A percentile compares a stretch with the other conserved stretches of the same genome.
phyloP scores from a whole-genome alignment of 192 early-diverging fungal genomes.

The Phycomyces blakesleeanus region DNA sequence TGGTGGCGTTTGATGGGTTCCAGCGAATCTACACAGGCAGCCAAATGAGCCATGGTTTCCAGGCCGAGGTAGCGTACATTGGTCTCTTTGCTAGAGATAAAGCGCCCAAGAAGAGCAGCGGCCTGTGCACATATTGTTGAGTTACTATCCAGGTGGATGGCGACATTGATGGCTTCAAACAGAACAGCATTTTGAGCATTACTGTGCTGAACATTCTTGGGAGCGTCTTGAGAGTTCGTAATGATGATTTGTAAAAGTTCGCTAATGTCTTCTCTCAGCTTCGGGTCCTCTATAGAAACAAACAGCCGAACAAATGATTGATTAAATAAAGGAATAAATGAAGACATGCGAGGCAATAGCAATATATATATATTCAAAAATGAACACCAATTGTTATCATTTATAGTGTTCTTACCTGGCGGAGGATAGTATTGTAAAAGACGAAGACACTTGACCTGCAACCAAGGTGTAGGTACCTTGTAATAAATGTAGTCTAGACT shows the following conservation, averaged over 20 bases:
- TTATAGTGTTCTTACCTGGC: slow-evolving; percentile 49
- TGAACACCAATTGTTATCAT: no score
- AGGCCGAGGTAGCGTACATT: slow-evolving; percentile 96
- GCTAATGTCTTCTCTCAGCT: slow-evolving; percentile 60
- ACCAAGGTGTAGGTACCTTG: slow-evolving; percentile 96
- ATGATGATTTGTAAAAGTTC: slow-evolving; percentile 79
- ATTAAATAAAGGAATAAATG: background rate
- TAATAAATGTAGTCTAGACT: slow-evolving; percentile 92
- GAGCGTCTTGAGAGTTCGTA: slow-evolving; percentile 79
- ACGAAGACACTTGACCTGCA: slow-evolving; percentile 93
- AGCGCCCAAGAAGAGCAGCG: slow-evolving; percentile 76
- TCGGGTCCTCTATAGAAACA: slow-evolving; percentile 50
- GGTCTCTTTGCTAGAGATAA: slow-evolving; percentile 93
- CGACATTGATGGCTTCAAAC: slow-evolving; percentile 96
- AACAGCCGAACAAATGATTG: no score
- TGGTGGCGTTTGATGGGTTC: slow-evolving; percentile 80
- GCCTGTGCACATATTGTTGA: slow-evolving; percentile 85
- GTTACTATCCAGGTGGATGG: slow-evolving; percentile 88
- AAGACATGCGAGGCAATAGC: no score
- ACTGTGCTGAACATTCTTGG: slow-evolving; percentile 95
- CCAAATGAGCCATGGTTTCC: slow-evolving; percentile 96
- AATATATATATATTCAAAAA: no score
- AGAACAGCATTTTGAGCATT: slow-evolving; percentile 97
- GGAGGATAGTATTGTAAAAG: slow-evolving; percentile 95
- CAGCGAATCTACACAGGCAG: slow-evolving; percentile 76